Evolutionary conservation across 73 alveolate species (phyloP).

Genomic region (Diophrys appendiculata): DNA sequence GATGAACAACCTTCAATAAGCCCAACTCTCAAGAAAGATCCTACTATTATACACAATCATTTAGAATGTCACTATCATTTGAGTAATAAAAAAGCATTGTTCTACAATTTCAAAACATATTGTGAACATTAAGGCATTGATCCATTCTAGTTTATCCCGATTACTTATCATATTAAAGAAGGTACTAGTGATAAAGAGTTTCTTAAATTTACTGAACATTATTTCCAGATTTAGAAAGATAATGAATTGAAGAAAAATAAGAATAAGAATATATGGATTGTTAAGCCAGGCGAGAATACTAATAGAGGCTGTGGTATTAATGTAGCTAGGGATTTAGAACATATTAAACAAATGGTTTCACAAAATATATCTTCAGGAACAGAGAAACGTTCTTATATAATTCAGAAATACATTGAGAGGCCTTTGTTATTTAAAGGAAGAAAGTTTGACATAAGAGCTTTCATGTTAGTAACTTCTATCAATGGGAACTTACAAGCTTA

Average conservation of each 20-base stretch:
- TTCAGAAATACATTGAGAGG: constrained; percentile 70
- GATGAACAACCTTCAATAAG: neutral
- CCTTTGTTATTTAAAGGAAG: constrained; percentile 67
- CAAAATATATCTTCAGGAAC: neutral
- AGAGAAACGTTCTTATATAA: constrained; percentile 26
- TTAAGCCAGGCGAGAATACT: constrained; percentile 75
- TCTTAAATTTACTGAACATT: neutral
- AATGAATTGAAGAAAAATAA: constrained; percentile 18
- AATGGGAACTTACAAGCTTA: constrained; percentile 57
- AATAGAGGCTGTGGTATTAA: constrained; percentile 70
- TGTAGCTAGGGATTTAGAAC: constrained; percentile 34
- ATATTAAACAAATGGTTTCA: constrained; percentile 16
- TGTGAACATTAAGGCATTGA: constrained; percentile 69
- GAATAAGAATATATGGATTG: constrained; percentile 75
- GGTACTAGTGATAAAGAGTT: constrained; percentile 20
- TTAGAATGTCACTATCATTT: constrained; percentile 50
- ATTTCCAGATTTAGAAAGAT: neutral
- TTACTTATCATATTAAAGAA: constrained; percentile 77
- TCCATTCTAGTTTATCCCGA: constrained; percentile 87
- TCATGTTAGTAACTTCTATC: constrained; percentile 44
- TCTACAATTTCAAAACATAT: constrained; percentile 65
- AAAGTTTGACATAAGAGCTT: constrained; percentile 72
- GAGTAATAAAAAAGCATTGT: constrained; percentile 71
- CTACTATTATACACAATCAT: constrained; percentile 24
- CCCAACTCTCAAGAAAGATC: neutral